Base-by-base conservation (phyloP, 2,329 filamentous ascomycete genomes). In the Knoxdaviesia proteae region DNA sequence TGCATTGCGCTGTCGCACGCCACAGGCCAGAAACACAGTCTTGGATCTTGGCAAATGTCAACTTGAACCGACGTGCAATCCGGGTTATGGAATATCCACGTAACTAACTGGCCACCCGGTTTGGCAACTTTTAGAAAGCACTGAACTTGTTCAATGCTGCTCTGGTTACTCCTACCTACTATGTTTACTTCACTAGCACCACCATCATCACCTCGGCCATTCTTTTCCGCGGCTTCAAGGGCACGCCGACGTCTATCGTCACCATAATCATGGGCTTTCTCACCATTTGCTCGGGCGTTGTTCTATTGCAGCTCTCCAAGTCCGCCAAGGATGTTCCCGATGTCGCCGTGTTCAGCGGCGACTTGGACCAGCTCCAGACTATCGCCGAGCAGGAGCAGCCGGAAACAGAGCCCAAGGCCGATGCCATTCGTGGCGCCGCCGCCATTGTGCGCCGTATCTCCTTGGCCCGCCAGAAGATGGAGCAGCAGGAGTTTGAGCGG, bases 321-420 rank as follows among this genome's bases (percentile, higher is more conserved):
- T 94, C 88, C 0, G 84, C 90, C 51, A 98, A 96, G 56, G 88
- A 98, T 54, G 88, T 98, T 0, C 90, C 90, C 6, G 90, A 96
- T 56, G 69, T 84, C 0, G 86, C 87, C 33, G 77, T 98, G 36
- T 94, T 98, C 65, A 77, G 77, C 44, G 90, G 88, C 38, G 86
- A 96, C 54, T 69, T 98, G 42, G 82, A 96, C 53, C 88, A 98
- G 65, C 82, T 96, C 43, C 83, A 90, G 33, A 93, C 88, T 32
- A 90, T 96, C 47, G 88, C 84, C 39, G 84, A 94, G 53, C 84
- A 94, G 54, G 84, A 93, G 56, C 86, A 96, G 56, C 81, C 87
- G n/a, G 90, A 98, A 58, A 80, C 81, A 9, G 90, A 98, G 53
- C 90, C 90, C 42, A 92, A 94, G 55, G 90, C 90, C 9, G 90